A percentile compares a stretch with the other conserved stretches of the same genome.
Conservation (phyloP, 2,329 filamentous ascomycete species). For the Graphilbum fragrans region DNA sequence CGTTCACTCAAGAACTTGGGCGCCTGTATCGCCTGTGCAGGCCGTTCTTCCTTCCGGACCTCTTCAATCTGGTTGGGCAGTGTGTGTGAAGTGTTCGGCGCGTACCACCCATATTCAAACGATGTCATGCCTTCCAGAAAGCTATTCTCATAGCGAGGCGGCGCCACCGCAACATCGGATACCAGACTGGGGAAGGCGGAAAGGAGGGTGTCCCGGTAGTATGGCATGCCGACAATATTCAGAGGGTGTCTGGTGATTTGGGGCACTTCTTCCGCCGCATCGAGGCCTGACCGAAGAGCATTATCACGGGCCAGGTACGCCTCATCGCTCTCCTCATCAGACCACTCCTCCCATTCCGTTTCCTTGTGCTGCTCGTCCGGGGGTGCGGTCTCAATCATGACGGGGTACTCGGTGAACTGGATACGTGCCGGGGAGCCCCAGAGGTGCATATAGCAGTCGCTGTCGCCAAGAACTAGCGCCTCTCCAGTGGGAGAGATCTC, state of each 20-base stretch:
- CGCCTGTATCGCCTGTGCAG: conserved; percentile 52
- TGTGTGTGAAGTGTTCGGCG: conserved; percentile 60
- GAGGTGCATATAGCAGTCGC: conserved; percentile 66
- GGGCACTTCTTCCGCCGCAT: not conserved
- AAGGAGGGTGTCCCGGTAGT: conserved; percentile 76
- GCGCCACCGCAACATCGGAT: conserved; percentile 76
- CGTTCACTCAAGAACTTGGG: conserved; percentile 96
- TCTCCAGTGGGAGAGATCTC: conserved; percentile 84
- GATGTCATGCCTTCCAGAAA: conserved; percentile 57
- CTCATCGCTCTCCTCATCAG: conserved; percentile 12
- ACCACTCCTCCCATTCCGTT: conserved; percentile 12
- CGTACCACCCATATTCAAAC: conserved; percentile 66
- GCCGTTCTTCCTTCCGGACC: conserved; percentile 49
- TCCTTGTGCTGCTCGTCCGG: conserved; percentile 29
- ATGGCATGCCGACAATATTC: conserved; percentile 80
- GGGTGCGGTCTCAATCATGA: conserved; percentile 67
- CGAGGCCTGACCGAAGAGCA: not conserved
- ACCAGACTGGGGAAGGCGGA: conserved; percentile 81
- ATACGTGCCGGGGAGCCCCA: conserved; percentile 83
- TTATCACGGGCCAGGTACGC: not conserved
- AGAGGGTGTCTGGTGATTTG: conserved; percentile 54
- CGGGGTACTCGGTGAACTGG: conserved; percentile 72
- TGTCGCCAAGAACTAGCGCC: conserved; percentile 69
- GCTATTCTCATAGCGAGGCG: conserved; percentile 59
- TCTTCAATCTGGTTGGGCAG: conserved; percentile 76